These are phyloP conservation scores for Fusarium tanahbumbuense DNA, from an alignment of 2,329 filamentous ascomycete species.

Conservation along the genomic window DNA sequence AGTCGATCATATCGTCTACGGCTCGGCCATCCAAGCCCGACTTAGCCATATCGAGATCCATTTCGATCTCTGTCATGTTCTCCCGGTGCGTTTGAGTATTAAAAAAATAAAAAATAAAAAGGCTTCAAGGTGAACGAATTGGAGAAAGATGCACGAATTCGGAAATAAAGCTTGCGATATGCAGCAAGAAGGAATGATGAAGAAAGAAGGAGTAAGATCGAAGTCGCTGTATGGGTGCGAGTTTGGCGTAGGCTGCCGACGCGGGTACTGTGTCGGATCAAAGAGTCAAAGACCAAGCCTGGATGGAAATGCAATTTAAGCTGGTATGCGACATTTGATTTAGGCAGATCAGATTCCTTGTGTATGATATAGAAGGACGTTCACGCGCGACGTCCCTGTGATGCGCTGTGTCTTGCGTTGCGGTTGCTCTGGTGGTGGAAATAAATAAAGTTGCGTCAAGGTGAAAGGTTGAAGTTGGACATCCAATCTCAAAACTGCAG, in stretches of 20 bases:
- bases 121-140: not conserved
- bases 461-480: constrained; percentile 17
- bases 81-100: not conserved
- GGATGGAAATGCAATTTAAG: constrained; percentile 25
- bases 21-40: constrained; percentile 41
- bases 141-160: too few relatives aligned
- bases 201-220: not conserved
- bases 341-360: not conserved
- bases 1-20: constrained; percentile 54
- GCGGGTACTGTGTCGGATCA: constrained; percentile 30
- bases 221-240: not conserved
- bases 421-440: not conserved
- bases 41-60: constrained; percentile 49
- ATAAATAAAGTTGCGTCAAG: constrained; percentile 6
- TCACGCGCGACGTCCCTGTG: constrained; percentile 3
- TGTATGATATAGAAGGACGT: not conserved
- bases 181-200: not conserved
- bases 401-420: not conserved
- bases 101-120: not conserved
- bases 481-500: not conserved
- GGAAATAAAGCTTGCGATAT: not conserved
- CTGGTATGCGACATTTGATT: constrained; percentile 46
- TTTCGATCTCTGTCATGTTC: constrained; percentile 48
- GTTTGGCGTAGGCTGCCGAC: constrained; percentile 12
- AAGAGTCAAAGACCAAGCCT: constrained; percentile 22